A percentile compares a stretch with the other conserved stretches of the same genome.
Evolutionary conservation across 2,329 filamentous ascomycete species (phyloP).

Genomic region (Xylariomycetidae sp.): DNA sequence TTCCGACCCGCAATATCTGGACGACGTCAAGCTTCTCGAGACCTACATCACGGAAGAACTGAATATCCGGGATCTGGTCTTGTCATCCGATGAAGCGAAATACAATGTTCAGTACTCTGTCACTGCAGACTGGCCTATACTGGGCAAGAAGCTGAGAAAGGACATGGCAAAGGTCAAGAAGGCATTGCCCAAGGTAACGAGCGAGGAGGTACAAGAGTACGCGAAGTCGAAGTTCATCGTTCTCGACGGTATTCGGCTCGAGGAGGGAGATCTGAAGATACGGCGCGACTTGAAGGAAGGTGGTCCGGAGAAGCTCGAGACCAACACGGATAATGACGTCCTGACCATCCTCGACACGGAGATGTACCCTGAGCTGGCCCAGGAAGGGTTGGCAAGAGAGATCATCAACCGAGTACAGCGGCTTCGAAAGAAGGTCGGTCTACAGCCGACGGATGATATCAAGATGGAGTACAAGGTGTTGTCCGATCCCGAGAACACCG

Average conservation of each 20-base stretch:
- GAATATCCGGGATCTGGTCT: conserved; percentile 79
- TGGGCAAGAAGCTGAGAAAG: conserved; percentile 97
- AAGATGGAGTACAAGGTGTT: conserved; percentile 89
- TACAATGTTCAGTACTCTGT: conserved; percentile 93
- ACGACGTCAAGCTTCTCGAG: conserved; percentile 80
- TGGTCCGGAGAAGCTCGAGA: conserved; percentile 71
- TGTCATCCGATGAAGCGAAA: conserved; percentile 81
- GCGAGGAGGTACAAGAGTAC: conserved; percentile 76
- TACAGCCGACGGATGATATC: conserved; percentile 89
- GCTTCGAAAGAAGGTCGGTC: conserved; percentile 86
- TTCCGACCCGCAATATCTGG: conserved; percentile 73
- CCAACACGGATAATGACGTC: conserved; percentile 84
- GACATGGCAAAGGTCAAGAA: conserved; percentile 89
- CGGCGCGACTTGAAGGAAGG: conserved; percentile 74
- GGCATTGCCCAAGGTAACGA: conserved; percentile 73
- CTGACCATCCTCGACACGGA: conserved; percentile 85
- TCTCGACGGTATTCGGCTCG: conserved; percentile 81
- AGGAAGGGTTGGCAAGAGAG: conserved; percentile 86
- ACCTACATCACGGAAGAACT: conserved; percentile 89
- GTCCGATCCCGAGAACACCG: conserved; percentile 71
- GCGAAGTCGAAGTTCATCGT: conserved; percentile 67
- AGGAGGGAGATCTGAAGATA: conserved; percentile 77
- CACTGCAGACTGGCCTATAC: conserved; percentile 83
- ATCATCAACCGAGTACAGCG: conserved; percentile 91
- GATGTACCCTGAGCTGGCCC: conserved; percentile 76